These are phyloP conservation scores for Chenopodium formosanum DNA, from an alignment of 148 eudicot species.

Conservation along the genomic window DNA sequence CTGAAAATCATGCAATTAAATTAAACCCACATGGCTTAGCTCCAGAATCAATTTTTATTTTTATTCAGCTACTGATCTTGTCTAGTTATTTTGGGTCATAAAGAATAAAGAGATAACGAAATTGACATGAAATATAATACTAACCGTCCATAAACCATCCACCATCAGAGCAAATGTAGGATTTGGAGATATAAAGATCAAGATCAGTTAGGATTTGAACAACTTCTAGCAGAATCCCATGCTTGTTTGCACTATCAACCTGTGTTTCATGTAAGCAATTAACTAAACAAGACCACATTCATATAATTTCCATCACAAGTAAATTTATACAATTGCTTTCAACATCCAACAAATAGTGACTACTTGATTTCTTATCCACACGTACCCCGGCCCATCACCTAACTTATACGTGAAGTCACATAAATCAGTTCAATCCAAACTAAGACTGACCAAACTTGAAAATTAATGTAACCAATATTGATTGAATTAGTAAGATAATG, in stretches of 20 bases:
- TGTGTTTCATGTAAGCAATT: slow-evolving; percentile 22
- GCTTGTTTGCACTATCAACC: slow-evolving; percentile 88
- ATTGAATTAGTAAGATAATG: too few relatives aligned
- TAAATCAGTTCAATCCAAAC: too few relatives aligned
- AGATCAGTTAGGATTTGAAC: slow-evolving; percentile 91
- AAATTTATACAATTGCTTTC: background rate
- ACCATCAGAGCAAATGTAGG: slow-evolving; percentile 88
- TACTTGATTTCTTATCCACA: background rate
- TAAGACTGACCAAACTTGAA: too few relatives aligned
- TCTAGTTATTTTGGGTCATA: slow-evolving; percentile 1
- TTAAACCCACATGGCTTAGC: slow-evolving; percentile 21
- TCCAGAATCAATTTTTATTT: slow-evolving; percentile 6
- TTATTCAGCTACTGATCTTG: background rate
- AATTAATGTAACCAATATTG: too few relatives aligned
- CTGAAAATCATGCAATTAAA: slow-evolving; percentile 40
- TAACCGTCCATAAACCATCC: slow-evolving; percentile 96
- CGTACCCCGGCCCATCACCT: too few relatives aligned
- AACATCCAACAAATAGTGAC: background rate
- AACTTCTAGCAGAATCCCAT: slow-evolving; percentile 83
- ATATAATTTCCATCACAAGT: background rate
- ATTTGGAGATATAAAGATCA: slow-evolving; percentile 75
- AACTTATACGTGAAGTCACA: too few relatives aligned
- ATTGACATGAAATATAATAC: slow-evolving; percentile 21
- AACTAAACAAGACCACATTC: background rate
- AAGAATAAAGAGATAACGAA: background rate